phyloP scores from a whole-genome alignment of 2,329 filamentous ascomycete genomes.

The Colletotrichum sp. region DNA sequence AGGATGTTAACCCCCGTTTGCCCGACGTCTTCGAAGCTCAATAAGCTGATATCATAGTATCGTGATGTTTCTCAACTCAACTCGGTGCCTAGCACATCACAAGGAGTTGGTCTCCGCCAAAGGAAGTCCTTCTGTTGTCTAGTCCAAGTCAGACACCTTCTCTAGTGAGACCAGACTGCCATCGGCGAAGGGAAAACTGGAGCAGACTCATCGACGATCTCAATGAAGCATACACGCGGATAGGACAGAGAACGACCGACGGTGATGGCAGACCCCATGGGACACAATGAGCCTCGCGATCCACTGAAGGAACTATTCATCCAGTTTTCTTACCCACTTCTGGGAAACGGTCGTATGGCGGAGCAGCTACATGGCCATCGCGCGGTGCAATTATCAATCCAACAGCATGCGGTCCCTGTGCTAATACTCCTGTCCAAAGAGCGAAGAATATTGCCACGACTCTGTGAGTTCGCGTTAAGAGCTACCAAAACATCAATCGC shows the following conservation, averaged over 20 bases:
- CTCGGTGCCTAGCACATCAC: background rate
- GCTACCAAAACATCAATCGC: background rate
- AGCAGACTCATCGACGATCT: background rate
- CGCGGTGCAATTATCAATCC: accelerated
- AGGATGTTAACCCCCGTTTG: background rate
- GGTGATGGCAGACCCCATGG: background rate
- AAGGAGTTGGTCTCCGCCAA: background rate
- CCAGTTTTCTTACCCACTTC: background rate
- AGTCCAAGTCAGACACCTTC: background rate
- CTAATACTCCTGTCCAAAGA: background rate
- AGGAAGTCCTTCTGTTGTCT: background rate
- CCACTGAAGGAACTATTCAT: background rate
- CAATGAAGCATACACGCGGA: background rate
- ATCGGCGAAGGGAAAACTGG: background rate
- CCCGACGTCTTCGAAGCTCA: background rate
- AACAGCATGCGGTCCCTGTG: background rate
- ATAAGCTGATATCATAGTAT: background rate
- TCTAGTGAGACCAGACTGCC: background rate
- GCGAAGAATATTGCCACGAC: background rate
- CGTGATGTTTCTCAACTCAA: background rate
- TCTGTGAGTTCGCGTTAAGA: accelerated
- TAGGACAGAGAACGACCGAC: background rate
- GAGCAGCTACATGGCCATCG: background rate
- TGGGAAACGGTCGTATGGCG: background rate
- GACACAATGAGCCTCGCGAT: background rate